phyloP scores from a whole-genome alignment of 208 protist species.

The Acanthamoeba sp. region DNA sequence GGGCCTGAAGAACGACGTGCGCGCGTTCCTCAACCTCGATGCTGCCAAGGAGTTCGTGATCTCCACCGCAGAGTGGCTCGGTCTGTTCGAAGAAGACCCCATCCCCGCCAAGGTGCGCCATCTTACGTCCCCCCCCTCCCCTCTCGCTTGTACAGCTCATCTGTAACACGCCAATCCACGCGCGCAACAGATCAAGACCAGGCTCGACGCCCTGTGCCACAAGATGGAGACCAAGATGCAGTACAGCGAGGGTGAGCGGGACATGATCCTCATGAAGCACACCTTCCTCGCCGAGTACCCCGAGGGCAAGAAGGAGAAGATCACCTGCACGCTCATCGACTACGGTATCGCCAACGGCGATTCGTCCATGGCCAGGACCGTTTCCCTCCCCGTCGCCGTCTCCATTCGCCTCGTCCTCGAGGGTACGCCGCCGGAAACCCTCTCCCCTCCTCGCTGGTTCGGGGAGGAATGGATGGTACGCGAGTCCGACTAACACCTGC shows the following conservation, averaged over 20 bases:
- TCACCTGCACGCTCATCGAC: constrained; percentile 73
- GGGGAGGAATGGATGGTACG: background rate
- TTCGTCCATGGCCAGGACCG: constrained; percentile 64
- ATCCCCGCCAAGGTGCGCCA: constrained; percentile 27
- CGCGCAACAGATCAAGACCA: constrained; percentile 49
- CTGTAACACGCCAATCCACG: background rate
- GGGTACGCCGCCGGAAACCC: background rate
- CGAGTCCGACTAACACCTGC: background rate
- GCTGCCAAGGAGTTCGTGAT: constrained; percentile 26
- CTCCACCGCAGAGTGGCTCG: constrained; percentile 55
- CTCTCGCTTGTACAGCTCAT: background rate
- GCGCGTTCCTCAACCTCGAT: constrained; percentile 33
- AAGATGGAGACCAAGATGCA: constrained; percentile 67
- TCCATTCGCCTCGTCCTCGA: constrained; percentile 70
- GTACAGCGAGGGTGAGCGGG: constrained; percentile 61
- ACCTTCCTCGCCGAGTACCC: constrained; percentile 68
- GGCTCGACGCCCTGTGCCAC: constrained; percentile 68
- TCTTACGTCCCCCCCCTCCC: background rate
- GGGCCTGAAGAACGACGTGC: constrained; percentile 60
- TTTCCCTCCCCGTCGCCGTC: constrained; percentile 66
- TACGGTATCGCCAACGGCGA: constrained; percentile 68
- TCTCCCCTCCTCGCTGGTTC: background rate
- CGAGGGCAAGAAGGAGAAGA: constrained; percentile 70
- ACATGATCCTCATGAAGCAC: constrained; percentile 75
- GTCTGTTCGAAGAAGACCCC: constrained; percentile 66